Evolutionary conservation across 2,329 filamentous ascomycete genomes (phyloP).

Genomic region (Fusarium sp.): DNA sequence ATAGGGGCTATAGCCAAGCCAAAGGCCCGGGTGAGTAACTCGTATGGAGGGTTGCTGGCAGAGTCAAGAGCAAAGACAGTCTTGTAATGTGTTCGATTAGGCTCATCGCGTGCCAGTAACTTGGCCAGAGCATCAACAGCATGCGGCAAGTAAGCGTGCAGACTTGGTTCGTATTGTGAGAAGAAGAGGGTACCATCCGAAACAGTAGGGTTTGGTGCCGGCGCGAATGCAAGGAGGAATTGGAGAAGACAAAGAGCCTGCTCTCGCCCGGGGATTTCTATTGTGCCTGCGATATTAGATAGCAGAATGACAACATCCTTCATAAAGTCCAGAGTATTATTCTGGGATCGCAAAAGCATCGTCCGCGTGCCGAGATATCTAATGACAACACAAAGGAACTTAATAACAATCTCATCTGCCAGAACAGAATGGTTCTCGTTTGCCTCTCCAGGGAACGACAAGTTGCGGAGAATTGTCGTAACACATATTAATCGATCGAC

Average conservation of each 20-base stretch:
- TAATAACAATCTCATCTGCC: constrained; percentile 81
- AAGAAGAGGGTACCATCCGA: constrained; percentile 76
- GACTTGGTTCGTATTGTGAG: constrained; percentile 79
- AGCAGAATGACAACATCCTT: constrained; percentile 92
- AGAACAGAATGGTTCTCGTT: constrained; percentile 78
- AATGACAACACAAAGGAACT: constrained; percentile 85
- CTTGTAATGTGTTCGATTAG: constrained; percentile 88
- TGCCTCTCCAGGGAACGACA: constrained; percentile 79
- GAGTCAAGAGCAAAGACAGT: constrained; percentile 82
- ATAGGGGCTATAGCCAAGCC: constrained; percentile 86
- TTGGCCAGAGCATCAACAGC: constrained; percentile 94
- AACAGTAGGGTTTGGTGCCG: constrained; percentile 75
- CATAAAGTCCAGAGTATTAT: constrained; percentile 95
- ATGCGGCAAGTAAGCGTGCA: constrained; percentile 89
- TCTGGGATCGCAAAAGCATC: constrained; percentile 83
- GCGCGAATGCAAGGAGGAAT: constrained; percentile 91
- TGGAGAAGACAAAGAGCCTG: constrained; percentile 88
- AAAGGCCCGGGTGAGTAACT: constrained; percentile 88
- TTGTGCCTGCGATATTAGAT: constrained; percentile 85
- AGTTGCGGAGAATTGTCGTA: constrained; percentile 90
- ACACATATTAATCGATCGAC: constrained; percentile 91
- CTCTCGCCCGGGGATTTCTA: constrained; percentile 86
- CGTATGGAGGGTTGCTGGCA: constrained; percentile 72
- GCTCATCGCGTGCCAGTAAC: constrained; percentile 90
- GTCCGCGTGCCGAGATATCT: constrained; percentile 89